Base-by-base conservation (phyloP, 305 asterid species). In the Solanum hybrid region DNA sequence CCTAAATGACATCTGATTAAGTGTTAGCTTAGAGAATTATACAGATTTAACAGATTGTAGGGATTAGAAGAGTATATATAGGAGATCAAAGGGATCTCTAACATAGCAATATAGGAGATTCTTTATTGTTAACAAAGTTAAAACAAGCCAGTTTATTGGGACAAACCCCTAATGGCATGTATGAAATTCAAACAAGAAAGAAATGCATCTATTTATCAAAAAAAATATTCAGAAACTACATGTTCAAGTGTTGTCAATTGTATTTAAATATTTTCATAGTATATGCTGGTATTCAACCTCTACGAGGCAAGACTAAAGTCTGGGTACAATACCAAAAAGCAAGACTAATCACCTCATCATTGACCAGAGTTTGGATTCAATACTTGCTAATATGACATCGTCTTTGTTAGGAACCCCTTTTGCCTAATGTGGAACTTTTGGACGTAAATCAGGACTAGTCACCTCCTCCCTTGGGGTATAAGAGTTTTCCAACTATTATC, bases 91-190 rank as follows among this genome's bases (percentile, higher is more conserved):
- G 40, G 75, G 40, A 51, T 84, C 87, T 51, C 40, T 27, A 24
- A 42, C 73, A 87, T 79, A 91, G 88, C 64, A 79, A 85, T 24
- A 36, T 29, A 90, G 89, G 90, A 89, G 19, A 89, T 38, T 17
- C 31, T 32, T 34, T 45, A 17, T 45, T 45, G 27, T 45, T 82
- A 27, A 35, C 26, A 75, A 56, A 87, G 7, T 77, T 60, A 75
- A 66, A 84, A 56, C 64, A 27, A 56, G 89, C 89, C 88, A 79
- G 26, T 64, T 3, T 6, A 78, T 78, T 27, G 94, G 91, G 90
- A 92, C 90, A 76, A 90, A 29, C 7, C 87, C 42, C 11, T 10
- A 82, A 29, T 82, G 87, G 6, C 87, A 84, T 84, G 73, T 51
- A 51, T 31, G 76, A 56, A 56, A 56, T 56, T 56, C 87, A 85